phyloP scores from a whole-genome alignment of 2,329 filamentous ascomycete genomes.

The Colletotrichum sp. region DNA sequence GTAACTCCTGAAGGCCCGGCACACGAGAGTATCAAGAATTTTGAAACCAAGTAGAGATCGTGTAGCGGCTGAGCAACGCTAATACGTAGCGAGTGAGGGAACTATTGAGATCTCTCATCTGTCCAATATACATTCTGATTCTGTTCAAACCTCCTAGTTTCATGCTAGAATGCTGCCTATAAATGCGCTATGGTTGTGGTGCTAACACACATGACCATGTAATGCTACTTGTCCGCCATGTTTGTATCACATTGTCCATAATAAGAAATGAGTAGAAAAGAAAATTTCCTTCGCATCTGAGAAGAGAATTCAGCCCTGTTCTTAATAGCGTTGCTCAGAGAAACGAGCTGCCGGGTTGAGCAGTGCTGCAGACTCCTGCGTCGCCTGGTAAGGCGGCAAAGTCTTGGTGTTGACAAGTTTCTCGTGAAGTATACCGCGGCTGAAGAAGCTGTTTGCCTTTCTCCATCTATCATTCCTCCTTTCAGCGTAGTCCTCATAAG shows the following conservation, averaged over 20 bases:
- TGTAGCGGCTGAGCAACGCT: not conserved
- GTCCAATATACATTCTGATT: not conserved
- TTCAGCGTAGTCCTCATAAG: constrained; percentile 8
- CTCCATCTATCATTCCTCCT: not conserved
- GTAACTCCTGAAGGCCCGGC: constrained; percentile 29
- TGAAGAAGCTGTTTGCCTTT: not conserved
- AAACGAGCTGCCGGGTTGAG: not conserved
- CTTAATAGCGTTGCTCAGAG: not conserved
- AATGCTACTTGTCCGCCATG: not conserved
- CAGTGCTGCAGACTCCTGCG: not conserved
- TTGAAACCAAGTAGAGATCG: not conserved
- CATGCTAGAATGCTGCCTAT: not conserved
- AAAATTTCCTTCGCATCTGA: not conserved
- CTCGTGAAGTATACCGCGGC: not conserved
- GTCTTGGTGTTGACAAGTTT: not conserved
- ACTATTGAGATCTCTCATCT: not conserved
- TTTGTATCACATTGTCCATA: not conserved
- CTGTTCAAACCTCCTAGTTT: rapidly evolving
- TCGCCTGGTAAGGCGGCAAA: not conserved
- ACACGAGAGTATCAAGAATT: not conserved
- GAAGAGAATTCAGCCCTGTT: not conserved
- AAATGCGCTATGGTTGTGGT: not conserved
- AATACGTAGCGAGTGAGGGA: rapidly evolving
- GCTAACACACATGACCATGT: not conserved
- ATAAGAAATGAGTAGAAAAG: not conserved